Base-by-base conservation (phyloP, 2,329 filamentous ascomycete genomes). In the Diaporthe aspalathi region DNA sequence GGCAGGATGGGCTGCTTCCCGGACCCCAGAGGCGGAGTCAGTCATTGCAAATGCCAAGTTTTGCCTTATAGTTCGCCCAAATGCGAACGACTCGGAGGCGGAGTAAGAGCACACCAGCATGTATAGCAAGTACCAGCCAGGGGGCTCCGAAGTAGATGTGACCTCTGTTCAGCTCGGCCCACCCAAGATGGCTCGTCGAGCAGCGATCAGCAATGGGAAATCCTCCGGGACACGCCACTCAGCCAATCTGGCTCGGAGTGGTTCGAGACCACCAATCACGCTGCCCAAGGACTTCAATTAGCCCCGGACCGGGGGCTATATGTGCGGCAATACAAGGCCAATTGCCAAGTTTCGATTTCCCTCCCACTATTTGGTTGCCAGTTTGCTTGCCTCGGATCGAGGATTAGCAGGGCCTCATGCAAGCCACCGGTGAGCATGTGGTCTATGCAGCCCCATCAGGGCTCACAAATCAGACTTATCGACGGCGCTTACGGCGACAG, bases 261-360 rank as follows among this genome's bases (percentile, higher is more conserved):
- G 20, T 63, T 40, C 40, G 57, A 63, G 40, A 47, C 57, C 24
- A 29, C 57, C 57, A 63, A 63, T 63, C 40, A 29, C 40, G 40
- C 56, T 16, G 22, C 17, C 56, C 17, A 12, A 12, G 38, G 22
- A 11, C 32, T 35, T 35, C n/a, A 9, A n/a, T 12, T 16, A 47
- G 40, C 40, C 56, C n/a, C 56, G 9, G 40, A 3, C 11, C 32
- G 5, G 5, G 24, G 56, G 5, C 5, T 29, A 32, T 27, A 27
- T 43, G 2, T 63, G 57, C 57, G 47, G 57, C 20, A n/a, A 49
- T n/a, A 8, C 8, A 32, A 32, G 38, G 17, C 11, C 40, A 9
- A 32, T 32, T n/a, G 57, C 57, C 57, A 63, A 32, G 40, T 45
- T 63, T 14, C 20, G 9, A 35, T 2, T 8, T 22, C 24, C 17